A percentile compares a stretch with the other conserved stretches of the same genome.
phyloP scores from a whole-genome alignment of 2,329 filamentous ascomycete genomes.

The Exophiala phaeomuriformis region DNA sequence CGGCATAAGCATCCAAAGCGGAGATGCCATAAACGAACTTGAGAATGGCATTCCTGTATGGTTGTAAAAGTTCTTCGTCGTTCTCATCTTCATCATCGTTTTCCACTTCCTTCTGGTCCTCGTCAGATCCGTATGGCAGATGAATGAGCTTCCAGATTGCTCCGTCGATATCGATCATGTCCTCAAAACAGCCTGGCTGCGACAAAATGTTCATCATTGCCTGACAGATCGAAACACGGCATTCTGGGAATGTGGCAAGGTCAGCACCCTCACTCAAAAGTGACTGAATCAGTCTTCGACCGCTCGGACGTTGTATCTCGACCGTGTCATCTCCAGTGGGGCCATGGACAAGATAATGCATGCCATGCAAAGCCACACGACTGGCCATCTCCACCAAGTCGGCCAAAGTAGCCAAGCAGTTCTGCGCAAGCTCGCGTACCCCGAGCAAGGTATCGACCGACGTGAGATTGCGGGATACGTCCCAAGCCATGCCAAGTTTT shows the following conservation, averaged over 20 bases:
- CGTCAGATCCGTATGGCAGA: constrained; percentile 2
- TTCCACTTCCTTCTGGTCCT: constrained; percentile 9
- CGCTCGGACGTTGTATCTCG: constrained; percentile 4
- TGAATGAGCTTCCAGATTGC: constrained; percentile 15
- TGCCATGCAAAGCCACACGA: constrained; percentile 15
- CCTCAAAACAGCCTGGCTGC: constrained; percentile 5
- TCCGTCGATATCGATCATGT: constrained; percentile 7
- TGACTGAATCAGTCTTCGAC: constrained; percentile 6
- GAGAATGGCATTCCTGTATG: constrained; percentile 19
- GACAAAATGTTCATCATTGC: constrained; percentile 19
- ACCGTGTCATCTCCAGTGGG: neutral
- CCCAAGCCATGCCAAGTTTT: constrained; percentile 13
- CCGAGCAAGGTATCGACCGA: constrained; percentile 18
- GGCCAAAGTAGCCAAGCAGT: constrained; percentile 10
- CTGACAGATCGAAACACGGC: constrained; percentile 15
- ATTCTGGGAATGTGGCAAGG: constrained; percentile 8
- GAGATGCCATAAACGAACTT: constrained; percentile 22
- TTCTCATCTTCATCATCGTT: constrained; percentile 12
- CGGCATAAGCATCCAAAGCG: constrained; percentile 11
- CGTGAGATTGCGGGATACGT: constrained; percentile 1
- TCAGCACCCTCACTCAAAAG: constrained; percentile 13
- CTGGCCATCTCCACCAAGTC: constrained; percentile 25
- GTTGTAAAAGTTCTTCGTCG: constrained; percentile 4
- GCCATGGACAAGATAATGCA: constrained; percentile 7
- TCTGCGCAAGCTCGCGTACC: neutral